These are phyloP conservation scores for Cardamine occulta DNA, from an alignment of 345 rosid species.

Conservation along the genomic window DNA sequence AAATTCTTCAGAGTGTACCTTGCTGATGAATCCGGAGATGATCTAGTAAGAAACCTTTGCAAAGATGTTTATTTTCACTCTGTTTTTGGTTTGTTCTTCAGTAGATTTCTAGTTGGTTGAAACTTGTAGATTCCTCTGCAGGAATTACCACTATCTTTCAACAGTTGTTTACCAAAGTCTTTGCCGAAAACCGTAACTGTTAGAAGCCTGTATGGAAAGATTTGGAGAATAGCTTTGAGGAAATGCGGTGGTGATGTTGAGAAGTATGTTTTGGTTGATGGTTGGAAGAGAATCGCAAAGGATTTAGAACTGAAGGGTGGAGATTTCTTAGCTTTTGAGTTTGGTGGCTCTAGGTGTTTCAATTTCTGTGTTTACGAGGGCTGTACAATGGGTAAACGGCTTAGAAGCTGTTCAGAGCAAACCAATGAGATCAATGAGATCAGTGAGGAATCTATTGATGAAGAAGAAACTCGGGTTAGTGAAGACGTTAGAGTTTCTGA, in stretches of 20 bases:
- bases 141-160: constrained; percentile 15
- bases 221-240: constrained; percentile 6
- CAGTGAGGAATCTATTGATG: background rate
- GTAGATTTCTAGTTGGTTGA: background rate
- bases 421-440: background rate
- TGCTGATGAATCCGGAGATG: constrained; percentile 15
- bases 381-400: constrained; percentile 12
- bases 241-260: constrained; percentile 7
- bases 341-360: constrained; percentile 22
- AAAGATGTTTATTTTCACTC: background rate
- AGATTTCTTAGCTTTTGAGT: constrained; percentile 28
- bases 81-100: background rate
- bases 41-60: constrained; percentile 15
- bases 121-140: background rate
- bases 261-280: constrained; percentile 12
- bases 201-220: constrained; percentile 17
- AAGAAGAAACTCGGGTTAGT: background rate
- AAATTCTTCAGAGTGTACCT: constrained; percentile 26
- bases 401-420: background rate
- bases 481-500: background rate
- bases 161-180: background rate
- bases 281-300: constrained; percentile 21
- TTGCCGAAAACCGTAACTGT: constrained; percentile 9
- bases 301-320: background rate
- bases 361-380: constrained; percentile 11